A percentile compares a stretch with the other conserved stretches of the same genome.
phyloP scores from a whole-genome alignment of 2,329 filamentous ascomycete species.

The Leptodontidium sp. region DNA sequence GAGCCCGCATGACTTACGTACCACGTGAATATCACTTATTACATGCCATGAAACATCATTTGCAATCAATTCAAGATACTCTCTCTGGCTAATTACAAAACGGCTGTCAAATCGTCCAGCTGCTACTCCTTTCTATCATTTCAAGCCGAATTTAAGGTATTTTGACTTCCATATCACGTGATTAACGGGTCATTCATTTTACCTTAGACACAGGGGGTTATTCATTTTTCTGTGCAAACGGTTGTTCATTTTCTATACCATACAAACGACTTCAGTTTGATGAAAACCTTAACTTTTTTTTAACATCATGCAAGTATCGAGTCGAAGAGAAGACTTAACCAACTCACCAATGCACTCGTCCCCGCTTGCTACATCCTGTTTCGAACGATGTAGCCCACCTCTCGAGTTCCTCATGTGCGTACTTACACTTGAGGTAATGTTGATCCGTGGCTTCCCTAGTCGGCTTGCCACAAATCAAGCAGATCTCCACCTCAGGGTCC shows the following conservation, averaged over 20 bases:
- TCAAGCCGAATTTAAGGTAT: neutral
- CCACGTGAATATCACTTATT: neutral
- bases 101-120: too few species aligned
- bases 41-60: neutral
- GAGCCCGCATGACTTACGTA: conserved; percentile 6
- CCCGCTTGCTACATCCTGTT: too few species aligned
- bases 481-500: conserved; percentile 17
- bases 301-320: too few species aligned
- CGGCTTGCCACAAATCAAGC: conserved; percentile 28
- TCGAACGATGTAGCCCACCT: neutral
- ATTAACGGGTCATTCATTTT: too few species aligned
- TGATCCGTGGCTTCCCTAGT: conserved; percentile 31
- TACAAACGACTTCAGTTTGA: too few species aligned
- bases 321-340: neutral
- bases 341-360: neutral
- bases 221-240: neutral
- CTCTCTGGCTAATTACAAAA: too few species aligned
- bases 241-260: neutral
- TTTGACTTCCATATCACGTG: neutral
- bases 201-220: neutral
- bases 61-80: too few species aligned
- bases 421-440: conserved; percentile 33
- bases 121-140: neutral
- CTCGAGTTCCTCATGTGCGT: conserved; percentile 33
- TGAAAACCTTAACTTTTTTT: too few species aligned